Base-by-base conservation (phyloP, 305 asterid genomes). In the Fraxinus ornus region DNA sequence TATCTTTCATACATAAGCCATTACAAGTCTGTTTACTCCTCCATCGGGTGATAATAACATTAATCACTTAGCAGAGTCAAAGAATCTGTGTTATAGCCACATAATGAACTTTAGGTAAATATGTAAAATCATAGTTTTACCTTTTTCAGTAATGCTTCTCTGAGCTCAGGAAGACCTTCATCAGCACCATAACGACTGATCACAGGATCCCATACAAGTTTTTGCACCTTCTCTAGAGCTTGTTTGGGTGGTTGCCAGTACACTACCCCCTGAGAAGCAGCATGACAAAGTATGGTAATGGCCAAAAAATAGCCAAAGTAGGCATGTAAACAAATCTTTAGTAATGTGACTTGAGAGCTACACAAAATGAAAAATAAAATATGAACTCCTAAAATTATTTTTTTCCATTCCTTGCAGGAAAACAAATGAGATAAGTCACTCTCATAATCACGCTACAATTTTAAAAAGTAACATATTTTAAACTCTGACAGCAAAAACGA, bases 111-210 rank as follows among this genome's bases (percentile, higher is more conserved):
- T 76, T 41, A 77, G 32, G 73, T 64, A 33, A 52, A 83, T 57
- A 78, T 13, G 22, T 47, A 28, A 62, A 35, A 77, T 32, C 28
- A 1, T 35, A 73, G 49, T 57, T 57, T 76, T 80, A 95, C 99
- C 98, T 96, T 96, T 78, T 90, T 86, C 17, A 76, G 3, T 75
- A 96, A 80, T 66, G 99, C 97, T 76, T 90, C 92, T 84, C 98
- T 89, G n/a, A 96, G 98, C 90, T 96, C 99, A 26, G 96, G 94
- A 60, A 96, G 91, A 78, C 99, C 98, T 81, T 96, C 98, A 86
- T 93, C 98, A 32, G 95, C 94, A 86, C 98, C 99, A 84, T 96
- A 96, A 39, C 94, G 83, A 86, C 99, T 93, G 66, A 94, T 74
- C 62, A 95, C 89, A 81, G 99, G 99, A 28, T 92, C 98, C 95